phyloP scores from a whole-genome alignment of 345 rosid genomes.

The Eucalyptus cladocalyx region DNA sequence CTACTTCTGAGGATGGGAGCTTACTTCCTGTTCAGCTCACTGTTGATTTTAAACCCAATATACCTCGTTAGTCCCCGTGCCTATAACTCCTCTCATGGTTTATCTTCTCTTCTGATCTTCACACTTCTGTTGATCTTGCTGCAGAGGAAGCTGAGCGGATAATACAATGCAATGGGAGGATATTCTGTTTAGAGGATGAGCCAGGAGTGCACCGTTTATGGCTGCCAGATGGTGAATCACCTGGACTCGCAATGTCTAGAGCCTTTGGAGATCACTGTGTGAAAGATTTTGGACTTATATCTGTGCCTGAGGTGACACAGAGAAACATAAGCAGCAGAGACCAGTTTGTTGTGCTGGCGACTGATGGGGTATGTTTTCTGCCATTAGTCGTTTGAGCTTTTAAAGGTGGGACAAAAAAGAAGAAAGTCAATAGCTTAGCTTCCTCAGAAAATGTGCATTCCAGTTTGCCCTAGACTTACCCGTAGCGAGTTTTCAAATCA shows the following conservation, averaged over 20 bases:
- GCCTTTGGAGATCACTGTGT: conserved; percentile 92
- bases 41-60: conserved; percentile 73
- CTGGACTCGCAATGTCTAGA: conserved; percentile 96
- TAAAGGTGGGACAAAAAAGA: background rate
- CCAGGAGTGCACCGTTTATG: conserved; percentile 91
- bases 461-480: background rate
- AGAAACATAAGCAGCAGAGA: conserved; percentile 56
- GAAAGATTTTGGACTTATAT: conserved; percentile 73
- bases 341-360: conserved; percentile 73
- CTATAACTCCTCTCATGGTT: background rate
- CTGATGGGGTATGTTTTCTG: conserved; percentile 61
- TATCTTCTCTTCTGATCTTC: background rate
- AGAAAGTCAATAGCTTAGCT: background rate
- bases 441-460: background rate
- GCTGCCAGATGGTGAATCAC: conserved; percentile 68
- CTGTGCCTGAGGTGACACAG: conserved; percentile 84
- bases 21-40: conserved; percentile 75
- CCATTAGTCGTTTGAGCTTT: background rate
- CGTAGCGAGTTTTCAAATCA: background rate
- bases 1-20: conserved; percentile 67
- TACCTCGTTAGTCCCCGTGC: conserved; percentile 54
- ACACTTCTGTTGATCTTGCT: background rate
- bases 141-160: conserved; percentile 89
- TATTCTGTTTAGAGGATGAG: conserved; percentile 70
- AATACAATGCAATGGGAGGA: conserved; percentile 51